Evolutionary conservation across 2,329 filamentous ascomycete species (phyloP), one percentile per base, ranked within the genome.

Genomic region (Aspergillus uvarum): DNA sequence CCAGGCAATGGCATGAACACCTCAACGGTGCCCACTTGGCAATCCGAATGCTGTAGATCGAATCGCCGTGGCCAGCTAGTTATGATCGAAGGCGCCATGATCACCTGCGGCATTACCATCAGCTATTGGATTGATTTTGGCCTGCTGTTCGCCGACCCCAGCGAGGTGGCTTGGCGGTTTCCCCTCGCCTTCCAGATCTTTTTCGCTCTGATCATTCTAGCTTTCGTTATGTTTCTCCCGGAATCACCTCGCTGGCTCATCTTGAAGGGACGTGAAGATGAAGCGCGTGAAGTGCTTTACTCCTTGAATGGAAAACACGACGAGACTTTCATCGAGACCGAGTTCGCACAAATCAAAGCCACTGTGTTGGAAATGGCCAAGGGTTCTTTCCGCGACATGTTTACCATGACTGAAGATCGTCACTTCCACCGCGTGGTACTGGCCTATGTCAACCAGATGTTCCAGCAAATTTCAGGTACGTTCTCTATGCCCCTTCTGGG

Each of bases 241-340:
- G 85, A 87, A 65, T 85, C 82, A 0, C 84, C 85, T 10, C 79
- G 85, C 55, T 86, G 83, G 82, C 76, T 87, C 6, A 80, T 86
- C 26, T 70, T 85, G 51, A 83, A 84, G 68, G 83, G 83, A 47
- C 76, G 78, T 14, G 81, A 85, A 61, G 79, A 84, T 21, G 79
- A 83, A 63, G 82, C 82, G 0, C 68, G 78, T 11, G 70, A 78
- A 14, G 80, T 84, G 2, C 68, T 84, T 31, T 72, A 70, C 2
- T 80, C 79, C 16, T 70, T 84, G 4, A 75, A 78, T 57, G 80
- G 83, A 52, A 76, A 81, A 19, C 71, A 78, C 2, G 73, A 77
- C 31, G 79, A 82, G 53, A 68, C 73, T 21, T 76, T 75, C 50
- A 69, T 84, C 31, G 73, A 77, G 22, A 74, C 75, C 31, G 81